Evolutionary conservation across 208 protist species (phyloP), one percentile per base, ranked within the genome.

Genomic region (Trypanosoma rangeli): DNA sequence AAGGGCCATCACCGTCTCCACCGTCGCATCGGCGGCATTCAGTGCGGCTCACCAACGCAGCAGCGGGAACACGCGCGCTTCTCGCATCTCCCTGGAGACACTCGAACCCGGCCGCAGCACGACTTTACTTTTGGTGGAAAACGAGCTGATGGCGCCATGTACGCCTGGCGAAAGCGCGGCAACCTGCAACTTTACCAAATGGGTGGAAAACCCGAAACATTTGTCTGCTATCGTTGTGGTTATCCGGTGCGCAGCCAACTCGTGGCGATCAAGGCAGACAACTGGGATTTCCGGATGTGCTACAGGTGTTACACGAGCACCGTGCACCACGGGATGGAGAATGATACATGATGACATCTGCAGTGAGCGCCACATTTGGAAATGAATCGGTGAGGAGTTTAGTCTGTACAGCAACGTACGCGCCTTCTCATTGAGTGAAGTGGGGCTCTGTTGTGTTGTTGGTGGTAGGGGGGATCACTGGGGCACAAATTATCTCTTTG

Each of bases 211-310:
- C 63, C 75, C 10, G 87, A 94, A 55, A 87, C 76, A 16, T 95
- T 93, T 84, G 84, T 82, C 46, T 95, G 90, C 53, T 95, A 89
- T 64, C 80, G 84, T 16, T 95, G 90, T 60, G 90, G 90, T 5
- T 95, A 95, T 66, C 90, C 90, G 0, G 85, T 91, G 64, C 63
- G 76, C 1, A 91, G 84, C 39, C 80, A 83, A 22, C 73, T 95
- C 18, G 86, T 94, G 16, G 87, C 84, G 1, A 84, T 95, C 65
- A 87, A 90, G 42, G 82, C 87, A 16, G 90, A 94, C 44, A 95
- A 94, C 71, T 95, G 90, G 88, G 90, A 95, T 62, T 95, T 73
- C 48, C 73, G 90, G n/a, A 95, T 95, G 90, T 95, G 90, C 78
- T 95, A 95, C 68, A 79, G 31, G 49, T 95, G 90, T 74, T 95